phyloP scores from a whole-genome alignment of 139 green algal species.

The Medakamo hakoo region DNA sequence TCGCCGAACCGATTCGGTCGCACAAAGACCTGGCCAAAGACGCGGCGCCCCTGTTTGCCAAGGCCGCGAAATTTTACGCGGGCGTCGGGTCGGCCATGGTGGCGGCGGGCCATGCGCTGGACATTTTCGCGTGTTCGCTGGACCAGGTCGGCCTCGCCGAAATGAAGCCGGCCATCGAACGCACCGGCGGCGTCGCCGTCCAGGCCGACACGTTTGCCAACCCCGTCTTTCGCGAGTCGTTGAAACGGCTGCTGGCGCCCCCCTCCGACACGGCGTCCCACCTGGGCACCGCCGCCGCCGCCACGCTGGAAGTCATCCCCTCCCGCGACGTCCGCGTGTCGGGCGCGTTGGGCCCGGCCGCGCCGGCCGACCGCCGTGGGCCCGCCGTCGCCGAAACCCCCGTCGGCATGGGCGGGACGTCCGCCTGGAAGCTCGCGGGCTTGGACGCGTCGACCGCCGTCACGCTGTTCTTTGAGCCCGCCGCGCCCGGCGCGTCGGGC shows the following conservation, averaged over 20 bases:
- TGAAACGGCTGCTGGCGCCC: conserved; percentile 52
- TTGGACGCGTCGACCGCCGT: conserved; percentile 63
- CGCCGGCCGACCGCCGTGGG: conserved; percentile 28
- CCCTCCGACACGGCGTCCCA: conserved; percentile 44
- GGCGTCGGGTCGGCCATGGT: conserved; percentile 59
- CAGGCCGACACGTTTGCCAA: conserved; percentile 82
- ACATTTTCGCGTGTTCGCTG: conserved; percentile 88
- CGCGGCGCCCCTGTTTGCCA: conserved; percentile 52
- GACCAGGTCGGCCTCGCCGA: conserved; percentile 92
- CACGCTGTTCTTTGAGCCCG: conserved; percentile 66
- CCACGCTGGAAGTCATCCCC: conserved; percentile 56
- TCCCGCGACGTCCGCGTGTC: conserved; percentile 50
- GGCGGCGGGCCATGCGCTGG: conserved; percentile 67
- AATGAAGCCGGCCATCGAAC: conserved; percentile 80
- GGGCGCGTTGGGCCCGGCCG: conserved; percentile 67
- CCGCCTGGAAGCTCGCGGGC: conserved; percentile 67
- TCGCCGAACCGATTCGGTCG: conserved; percentile 69
- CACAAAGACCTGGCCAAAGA: conserved; percentile 88
- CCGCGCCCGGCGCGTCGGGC: conserved; percentile 12
- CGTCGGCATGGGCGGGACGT: conserved; percentile 80
- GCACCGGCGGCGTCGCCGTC: conserved; percentile 72
- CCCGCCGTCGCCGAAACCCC: conserved; percentile 50
- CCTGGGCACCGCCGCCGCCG: conserved; percentile 47
- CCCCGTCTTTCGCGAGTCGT: conserved; percentile 71
- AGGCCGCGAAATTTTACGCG: conserved; percentile 64